Base-by-base conservation (phyloP, 2,329 filamentous ascomycete species). In the Aureobasidium subglaciale region DNA sequence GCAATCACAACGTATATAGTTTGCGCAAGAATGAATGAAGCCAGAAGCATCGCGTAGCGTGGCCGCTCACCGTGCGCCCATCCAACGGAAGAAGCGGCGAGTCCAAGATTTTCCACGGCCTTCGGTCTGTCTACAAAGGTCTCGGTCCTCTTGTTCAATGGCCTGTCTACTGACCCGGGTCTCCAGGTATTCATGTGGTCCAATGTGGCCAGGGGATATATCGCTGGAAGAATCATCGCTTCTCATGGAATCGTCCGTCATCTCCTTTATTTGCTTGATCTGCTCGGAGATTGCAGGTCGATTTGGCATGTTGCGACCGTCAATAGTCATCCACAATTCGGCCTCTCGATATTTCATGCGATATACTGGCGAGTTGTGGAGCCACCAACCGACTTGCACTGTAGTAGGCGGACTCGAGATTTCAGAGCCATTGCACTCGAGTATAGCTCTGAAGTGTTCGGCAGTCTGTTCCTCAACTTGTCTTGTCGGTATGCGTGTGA, bases 361-460 rank as follows among this genome's bases (percentile, higher is more conserved):
- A 10, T 43, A 54, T 13, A 54, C 50, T 38, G 50, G 37, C 8
- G 37, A 42, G 6, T 35, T 35, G n/a, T 43, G 27, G 5, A 54
- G 30, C 38, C 38, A 42, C 50, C 50, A 54, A n/a, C 50, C 50
- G 13, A 54, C 50, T 25, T 38, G 50, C 13, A 52, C 48, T 5
- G 48, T 35, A 7, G 48, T 24, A 2, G 35, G 48, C 30, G 25
- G 48, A 9, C 10, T 13, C 11, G 24, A 15, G 13, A 24, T 11
- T 7, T 52, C 35, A 2, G 35, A 41, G 25, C 24, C 48, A 10
- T 30, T 9, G 7, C 35, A 27, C 8, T 52, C 48, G 15, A 52
- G 48, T 7, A 52, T 6, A 4, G 11, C 16, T 15, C 5, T 52
- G 24, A 52, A 52, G 16, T 41, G 48, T 3, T 52, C 25, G 35